Conservation (phyloP, 257 asterid genomes). For the Forsythia suspensa region DNA sequence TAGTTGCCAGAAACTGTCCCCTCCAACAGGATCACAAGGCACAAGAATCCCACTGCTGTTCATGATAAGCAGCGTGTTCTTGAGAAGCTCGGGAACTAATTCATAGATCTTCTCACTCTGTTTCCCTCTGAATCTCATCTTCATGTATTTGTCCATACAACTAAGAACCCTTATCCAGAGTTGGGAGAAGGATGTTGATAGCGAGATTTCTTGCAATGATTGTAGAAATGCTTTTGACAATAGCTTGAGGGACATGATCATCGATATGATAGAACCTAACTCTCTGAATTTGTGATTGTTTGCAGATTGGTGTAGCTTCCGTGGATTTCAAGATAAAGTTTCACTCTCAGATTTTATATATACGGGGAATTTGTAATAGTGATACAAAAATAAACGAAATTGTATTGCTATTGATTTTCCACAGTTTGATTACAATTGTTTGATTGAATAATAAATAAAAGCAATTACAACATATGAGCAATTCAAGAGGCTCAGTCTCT, state of each 20-base stretch:
- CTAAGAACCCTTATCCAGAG: constrained; percentile 67
- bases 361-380: no score
- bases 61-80: constrained; percentile 78
- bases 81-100: constrained; percentile 85
- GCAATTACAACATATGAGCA: no score
- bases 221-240: constrained; percentile 67
- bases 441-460: no score
- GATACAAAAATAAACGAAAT: no score
- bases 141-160: constrained; percentile 59
- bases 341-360: no score
- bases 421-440: no score
- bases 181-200: constrained; percentile 55
- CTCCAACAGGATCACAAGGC: constrained; percentile 56
- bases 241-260: constrained; percentile 66
- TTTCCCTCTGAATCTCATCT: constrained; percentile 70
- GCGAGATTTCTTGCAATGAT: constrained; percentile 53
- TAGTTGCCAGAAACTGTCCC: constrained; percentile 76
- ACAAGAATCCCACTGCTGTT: constrained; percentile 66
- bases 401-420: no score
- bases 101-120: constrained; percentile 78
- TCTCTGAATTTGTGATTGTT: no score
- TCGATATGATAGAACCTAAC: constrained; percentile 19
- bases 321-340: no score
- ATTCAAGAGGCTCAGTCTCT: no score
- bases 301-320: no score